Evolutionary conservation across 2,329 filamentous ascomycete genomes (phyloP).

Genomic region (Microdochium trichocladiopsis): DNA sequence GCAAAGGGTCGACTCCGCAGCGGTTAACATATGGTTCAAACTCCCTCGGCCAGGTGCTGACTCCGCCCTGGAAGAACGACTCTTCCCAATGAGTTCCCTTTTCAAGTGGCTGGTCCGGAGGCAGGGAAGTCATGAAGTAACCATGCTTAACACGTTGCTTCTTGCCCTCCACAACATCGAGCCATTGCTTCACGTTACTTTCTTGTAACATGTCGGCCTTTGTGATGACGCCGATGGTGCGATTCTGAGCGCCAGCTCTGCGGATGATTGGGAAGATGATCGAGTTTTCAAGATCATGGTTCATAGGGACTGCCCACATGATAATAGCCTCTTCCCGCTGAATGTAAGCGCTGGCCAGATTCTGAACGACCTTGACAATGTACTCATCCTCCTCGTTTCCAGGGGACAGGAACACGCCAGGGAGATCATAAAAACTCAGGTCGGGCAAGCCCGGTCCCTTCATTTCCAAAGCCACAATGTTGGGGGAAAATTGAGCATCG

Average conservation of each 20-base stretch:
- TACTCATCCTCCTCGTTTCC: conserved; percentile 58
- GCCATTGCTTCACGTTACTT: conserved; percentile 48
- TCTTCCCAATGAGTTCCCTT: conserved; percentile 45
- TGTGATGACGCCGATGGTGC: conserved; percentile 72
- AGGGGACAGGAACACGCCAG: conserved; percentile 70
- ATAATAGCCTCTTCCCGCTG: conserved; percentile 64
- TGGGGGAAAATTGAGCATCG: conserved; percentile 70
- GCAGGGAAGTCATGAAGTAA: conserved; percentile 72
- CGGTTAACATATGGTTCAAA: conserved; percentile 40
- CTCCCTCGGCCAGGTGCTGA: conserved; percentile 36
- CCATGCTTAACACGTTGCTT: conserved; percentile 62
- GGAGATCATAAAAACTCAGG: conserved; percentile 78
- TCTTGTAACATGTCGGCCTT: conserved; percentile 68
- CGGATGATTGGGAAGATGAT: conserved; percentile 61
- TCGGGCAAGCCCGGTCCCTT: conserved; percentile 64
- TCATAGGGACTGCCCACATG: conserved; percentile 71
- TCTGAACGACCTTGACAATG: conserved; percentile 64
- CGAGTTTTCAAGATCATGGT: conserved; percentile 69
- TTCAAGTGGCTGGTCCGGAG: conserved; percentile 44
- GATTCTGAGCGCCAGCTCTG: conserved; percentile 43
- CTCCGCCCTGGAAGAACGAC: conserved; percentile 36
- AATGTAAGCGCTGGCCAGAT: conserved; percentile 65
- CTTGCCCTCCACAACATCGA: conserved; percentile 53
- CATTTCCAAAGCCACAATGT: conserved; percentile 72
- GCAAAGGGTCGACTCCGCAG: conserved; percentile 47